Base-by-base conservation (phyloP, 345 rosid genomes). In the Leavenworthia alabamica region DNA sequence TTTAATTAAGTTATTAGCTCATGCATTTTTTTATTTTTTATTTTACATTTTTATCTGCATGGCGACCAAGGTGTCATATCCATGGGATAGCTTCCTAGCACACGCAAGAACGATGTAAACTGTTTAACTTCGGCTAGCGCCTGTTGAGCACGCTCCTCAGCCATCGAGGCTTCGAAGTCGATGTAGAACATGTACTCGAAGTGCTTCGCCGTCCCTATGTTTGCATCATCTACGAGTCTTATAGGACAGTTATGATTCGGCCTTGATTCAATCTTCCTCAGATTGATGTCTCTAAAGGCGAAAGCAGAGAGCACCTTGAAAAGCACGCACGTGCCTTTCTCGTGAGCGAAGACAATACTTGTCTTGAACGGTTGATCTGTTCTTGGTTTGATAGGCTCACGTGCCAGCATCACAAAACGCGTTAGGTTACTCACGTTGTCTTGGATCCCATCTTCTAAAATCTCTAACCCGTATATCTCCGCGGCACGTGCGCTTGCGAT, bases 61-160 rank as follows among this genome's bases (percentile, higher is more conserved):
- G 95, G 95, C 39, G 74, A 77, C 96, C 97, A 90, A 1, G 96
- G 90, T 0, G 97, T 83, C 95, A 90, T 90, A 72, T 90, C 97
- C 89, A 83, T 87, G 1, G 96, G 97, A 58, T 90, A 90, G 47
- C 97, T 90, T 0, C 97, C 97, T 35, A 87, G 58, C 14, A 90
- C 97, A 66, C 97, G 78, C 74, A 90, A 76, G 77, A 90, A 90
- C 2, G 97, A 87, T 1, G 97, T 85, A 82, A 83, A 90, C 67
- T 90, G 93, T 58, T 90, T 96, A 26, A 90, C 96, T 75, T 90
- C 96, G 2, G 90, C 83, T 66, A 90, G 70, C n/a, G 97, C 97
- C 57, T 90, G 83, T 68, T 90, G 97, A 7, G 96, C 96, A 40
- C 93, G 75, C 4, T 73, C 74, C 17, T 90, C 97, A 7, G 95